Conservation (phyloP, 1,284 basidiomycete genomes). For the Apiotrichum brassicae region DNA sequence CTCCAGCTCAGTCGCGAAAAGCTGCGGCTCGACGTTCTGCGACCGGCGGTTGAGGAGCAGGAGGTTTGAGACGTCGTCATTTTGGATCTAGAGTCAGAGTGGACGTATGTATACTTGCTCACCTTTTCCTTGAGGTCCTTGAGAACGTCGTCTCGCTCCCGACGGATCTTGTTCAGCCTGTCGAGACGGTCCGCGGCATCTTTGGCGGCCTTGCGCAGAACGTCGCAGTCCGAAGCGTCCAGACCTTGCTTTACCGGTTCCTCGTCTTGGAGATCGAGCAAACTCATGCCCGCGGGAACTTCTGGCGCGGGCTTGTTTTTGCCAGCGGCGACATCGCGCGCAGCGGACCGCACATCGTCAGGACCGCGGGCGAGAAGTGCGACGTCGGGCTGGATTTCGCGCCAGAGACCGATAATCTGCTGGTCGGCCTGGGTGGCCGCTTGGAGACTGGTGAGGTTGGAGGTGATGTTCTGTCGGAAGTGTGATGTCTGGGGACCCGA, state of each 20-base stretch:
- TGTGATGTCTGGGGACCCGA: constrained; percentile 65
- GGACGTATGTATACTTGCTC: not conserved
- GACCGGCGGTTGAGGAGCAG: constrained; percentile 86
- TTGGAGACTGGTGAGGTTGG: constrained; percentile 66
- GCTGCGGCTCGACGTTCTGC: constrained; percentile 70
- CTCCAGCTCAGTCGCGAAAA: constrained; percentile 89
- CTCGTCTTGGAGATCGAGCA: constrained; percentile 55
- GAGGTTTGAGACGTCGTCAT: constrained; percentile 92
- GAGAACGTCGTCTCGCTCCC: constrained; percentile 76
- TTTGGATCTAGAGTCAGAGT: constrained; percentile 62
- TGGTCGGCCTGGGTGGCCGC: constrained; percentile 72
- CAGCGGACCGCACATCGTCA: constrained; percentile 58
- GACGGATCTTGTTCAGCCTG: constrained; percentile 69
- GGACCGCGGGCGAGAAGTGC: constrained; percentile 52
- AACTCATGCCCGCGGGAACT: constrained; percentile 26
- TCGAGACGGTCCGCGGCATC: constrained; percentile 73
- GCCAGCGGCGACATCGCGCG: constrained; percentile 55
- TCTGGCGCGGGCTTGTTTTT: constrained; percentile 50
- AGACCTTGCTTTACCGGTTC: constrained; percentile 43
- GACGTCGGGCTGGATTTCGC: constrained; percentile 63
- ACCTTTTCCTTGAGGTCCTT: constrained; percentile 81
- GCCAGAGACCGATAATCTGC: constrained; percentile 71
- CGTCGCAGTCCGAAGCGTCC: constrained; percentile 53
- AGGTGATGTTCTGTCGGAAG: constrained; percentile 71
- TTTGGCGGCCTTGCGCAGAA: constrained; percentile 62